A percentile compares a stretch with the other conserved stretches of the same genome.
phyloP scores from a whole-genome alignment of 108 stramenopile species.

The Conticribra guillardii region DNA sequence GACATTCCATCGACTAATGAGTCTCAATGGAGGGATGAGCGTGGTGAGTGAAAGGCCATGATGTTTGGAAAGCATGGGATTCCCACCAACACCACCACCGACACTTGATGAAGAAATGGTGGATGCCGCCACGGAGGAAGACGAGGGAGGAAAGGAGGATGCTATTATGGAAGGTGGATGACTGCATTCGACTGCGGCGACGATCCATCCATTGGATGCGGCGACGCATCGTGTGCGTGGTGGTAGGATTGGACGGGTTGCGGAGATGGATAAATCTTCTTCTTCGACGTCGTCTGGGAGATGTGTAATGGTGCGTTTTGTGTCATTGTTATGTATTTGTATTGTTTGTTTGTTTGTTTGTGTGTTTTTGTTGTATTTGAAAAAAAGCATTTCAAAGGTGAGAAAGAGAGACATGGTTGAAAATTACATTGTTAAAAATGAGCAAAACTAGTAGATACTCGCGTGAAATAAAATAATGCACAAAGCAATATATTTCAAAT shows the following conservation, averaged over 20 bases:
- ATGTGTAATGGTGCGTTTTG: neutral
- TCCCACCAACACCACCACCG: constrained; percentile 1
- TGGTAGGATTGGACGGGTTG: constrained; percentile 62
- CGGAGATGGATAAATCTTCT: constrained; percentile 32
- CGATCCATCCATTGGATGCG: constrained; percentile 86
- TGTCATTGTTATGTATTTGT: neutral
- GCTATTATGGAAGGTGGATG: constrained; percentile 28
- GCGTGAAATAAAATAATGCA: no score
- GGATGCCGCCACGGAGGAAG: constrained; percentile 14
- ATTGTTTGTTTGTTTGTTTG: neutral
- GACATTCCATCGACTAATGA: constrained; percentile 60
- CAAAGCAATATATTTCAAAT: no score
- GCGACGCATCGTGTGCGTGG: constrained; percentile 72
- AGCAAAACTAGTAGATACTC: no score
- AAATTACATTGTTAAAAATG: no score
- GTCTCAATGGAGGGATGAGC: constrained; percentile 45
- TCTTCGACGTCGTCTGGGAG: constrained; percentile 41
- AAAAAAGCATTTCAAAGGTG: no score
- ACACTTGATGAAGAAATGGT: constrained; percentile 1
- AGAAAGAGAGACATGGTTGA: no score
- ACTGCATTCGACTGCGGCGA: constrained; percentile 74
- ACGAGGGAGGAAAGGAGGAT: constrained; percentile 17
- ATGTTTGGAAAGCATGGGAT: constrained; percentile 5
- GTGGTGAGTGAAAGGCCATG: constrained; percentile 18
- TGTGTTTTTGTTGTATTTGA: no score